Conservation (phyloP, 148 eudicot genomes). For the Rhododendron molle region DNA sequence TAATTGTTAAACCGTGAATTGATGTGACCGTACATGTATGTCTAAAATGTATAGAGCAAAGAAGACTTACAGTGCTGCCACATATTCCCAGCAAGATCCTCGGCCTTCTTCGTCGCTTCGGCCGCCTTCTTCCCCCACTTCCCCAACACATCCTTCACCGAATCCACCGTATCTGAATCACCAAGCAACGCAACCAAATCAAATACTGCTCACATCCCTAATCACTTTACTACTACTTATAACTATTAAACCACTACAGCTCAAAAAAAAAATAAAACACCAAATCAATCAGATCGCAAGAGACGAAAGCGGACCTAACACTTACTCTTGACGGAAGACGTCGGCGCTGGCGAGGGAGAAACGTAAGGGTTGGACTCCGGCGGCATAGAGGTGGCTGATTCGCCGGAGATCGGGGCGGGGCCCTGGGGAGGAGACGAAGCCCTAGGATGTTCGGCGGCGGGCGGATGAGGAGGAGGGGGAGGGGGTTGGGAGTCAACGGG, state of each 20-base stretch:
- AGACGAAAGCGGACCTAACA: background rate
- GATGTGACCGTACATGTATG: background rate
- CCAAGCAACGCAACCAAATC: background rate
- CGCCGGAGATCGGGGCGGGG: conserved; percentile 8
- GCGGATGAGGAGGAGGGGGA: conserved; percentile 5
- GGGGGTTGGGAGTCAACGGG: conserved; percentile 26
- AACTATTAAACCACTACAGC: background rate
- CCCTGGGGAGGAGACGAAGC: conserved; percentile 12
- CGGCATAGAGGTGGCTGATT: conserved; percentile 66
- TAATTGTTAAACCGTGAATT: background rate
- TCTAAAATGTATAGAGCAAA: background rate
- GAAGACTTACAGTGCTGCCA: conserved; percentile 85
- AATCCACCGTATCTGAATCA: conserved; percentile 53
- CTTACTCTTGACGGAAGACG: conserved; percentile 52
- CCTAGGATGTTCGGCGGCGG: background rate
- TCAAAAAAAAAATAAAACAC: background rate
- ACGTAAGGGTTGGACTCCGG: conserved; percentile 77
- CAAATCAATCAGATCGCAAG: background rate
- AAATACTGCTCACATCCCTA: background rate
- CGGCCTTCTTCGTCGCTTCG: conserved; percentile 71
- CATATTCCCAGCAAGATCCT: conserved; percentile 82
- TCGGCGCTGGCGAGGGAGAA: conserved; percentile 47
- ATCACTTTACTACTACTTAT: background rate
- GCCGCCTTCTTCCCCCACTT: conserved; percentile 89
- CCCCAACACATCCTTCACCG: conserved; percentile 73